Evolutionary conservation across 176 grass and related monocot species (phyloP), one percentile per base, ranked within the genome.

Genomic region (Aegilops bicornis): DNA sequence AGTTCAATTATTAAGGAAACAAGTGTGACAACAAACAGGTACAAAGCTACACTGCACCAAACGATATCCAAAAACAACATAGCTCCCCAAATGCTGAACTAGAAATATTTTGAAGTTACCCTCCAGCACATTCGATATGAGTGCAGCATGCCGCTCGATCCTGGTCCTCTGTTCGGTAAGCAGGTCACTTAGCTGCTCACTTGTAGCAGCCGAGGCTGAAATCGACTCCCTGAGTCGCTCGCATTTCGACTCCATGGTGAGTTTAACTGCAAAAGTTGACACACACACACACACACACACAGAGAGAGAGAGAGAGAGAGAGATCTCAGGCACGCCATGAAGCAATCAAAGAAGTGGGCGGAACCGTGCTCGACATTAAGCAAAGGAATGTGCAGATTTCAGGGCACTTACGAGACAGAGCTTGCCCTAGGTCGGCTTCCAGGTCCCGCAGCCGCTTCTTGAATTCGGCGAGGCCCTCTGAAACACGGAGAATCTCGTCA

Each of bases 401-500:
- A 8, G 8, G 40, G 43, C 24, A 85, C 42, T 45, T 82, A 98
- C 96, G 20, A 16, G 89, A 79, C 22, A 86, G 23, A 24, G 88
- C 35, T 93, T 89, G 59, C 2, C 10, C 36, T 23, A 90, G 74
- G 70, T 91, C 73, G 48, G 69, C 40, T 23, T 87, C 68, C 62
- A 95, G 64, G 32, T 82, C 88, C n/a, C 61, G 73, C 15, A 88
- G 19, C 29, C 83, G 12, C 19, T 84, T 82, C 86, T 89, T 84
- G 60, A 95, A 37, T 14, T 19, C 62, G 11, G 24, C 11, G 6
- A 98, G 64, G 77, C 88, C 86, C 32, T 86, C 93, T 98, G 88
- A 36, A 43, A 19, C 58, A 75, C 39, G 36, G 59, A 79, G 77
- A 78, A 23, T 15, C 33, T 65, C 32, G 19, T 12, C 31, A 10